These are phyloP conservation scores for Phytophthora fragariae DNA, from an alignment of 352 stramenopile genomes.

Conservation along the genomic window DNA sequence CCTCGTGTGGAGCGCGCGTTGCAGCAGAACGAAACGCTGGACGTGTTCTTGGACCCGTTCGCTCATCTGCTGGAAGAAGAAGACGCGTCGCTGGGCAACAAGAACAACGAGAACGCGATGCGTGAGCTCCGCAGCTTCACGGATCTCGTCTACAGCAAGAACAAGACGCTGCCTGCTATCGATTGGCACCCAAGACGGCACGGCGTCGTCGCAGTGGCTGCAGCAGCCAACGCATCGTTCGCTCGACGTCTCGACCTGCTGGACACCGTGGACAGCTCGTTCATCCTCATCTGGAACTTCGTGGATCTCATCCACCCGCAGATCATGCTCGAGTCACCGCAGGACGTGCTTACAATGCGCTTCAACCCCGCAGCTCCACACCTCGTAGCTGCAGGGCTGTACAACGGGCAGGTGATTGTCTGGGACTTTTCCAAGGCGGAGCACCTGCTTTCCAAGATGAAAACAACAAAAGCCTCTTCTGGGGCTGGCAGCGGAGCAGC, in stretches of 20 bases:
- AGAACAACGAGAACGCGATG: conserved; percentile 89
- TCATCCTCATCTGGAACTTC: conserved; percentile 96
- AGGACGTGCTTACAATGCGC: conserved; percentile 89
- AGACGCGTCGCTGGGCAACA: conserved; percentile 65
- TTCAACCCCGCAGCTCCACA: conserved; percentile 92
- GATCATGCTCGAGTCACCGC: conserved; percentile 92
- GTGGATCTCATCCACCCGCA: conserved; percentile 94
- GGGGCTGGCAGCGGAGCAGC: conserved; percentile 3
- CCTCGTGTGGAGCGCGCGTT: conserved; percentile 77
- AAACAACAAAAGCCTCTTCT: conserved; percentile 47
- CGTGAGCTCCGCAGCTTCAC: conserved; percentile 94
- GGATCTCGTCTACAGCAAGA: conserved; percentile 95
- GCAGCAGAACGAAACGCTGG: conserved; percentile 89
- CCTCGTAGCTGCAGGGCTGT: conserved; percentile 80
- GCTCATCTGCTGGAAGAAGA: conserved; percentile 72
- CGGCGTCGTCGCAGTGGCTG: conserved; percentile 88
- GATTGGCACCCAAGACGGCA: conserved; percentile 93
- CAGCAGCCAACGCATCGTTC: conserved; percentile 82
- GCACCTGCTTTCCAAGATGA: conserved; percentile 63
- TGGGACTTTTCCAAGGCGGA: conserved; percentile 92
- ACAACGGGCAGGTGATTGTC: conserved; percentile 92
- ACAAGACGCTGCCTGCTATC: conserved; percentile 88
- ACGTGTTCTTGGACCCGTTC: conserved; percentile 87
- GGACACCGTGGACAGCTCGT: conserved; percentile 85
- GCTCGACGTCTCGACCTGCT: conserved; percentile 82